Conservation (phyloP, 192 early-diverging fungal species). For the Paraglomus brasilianum region DNA sequence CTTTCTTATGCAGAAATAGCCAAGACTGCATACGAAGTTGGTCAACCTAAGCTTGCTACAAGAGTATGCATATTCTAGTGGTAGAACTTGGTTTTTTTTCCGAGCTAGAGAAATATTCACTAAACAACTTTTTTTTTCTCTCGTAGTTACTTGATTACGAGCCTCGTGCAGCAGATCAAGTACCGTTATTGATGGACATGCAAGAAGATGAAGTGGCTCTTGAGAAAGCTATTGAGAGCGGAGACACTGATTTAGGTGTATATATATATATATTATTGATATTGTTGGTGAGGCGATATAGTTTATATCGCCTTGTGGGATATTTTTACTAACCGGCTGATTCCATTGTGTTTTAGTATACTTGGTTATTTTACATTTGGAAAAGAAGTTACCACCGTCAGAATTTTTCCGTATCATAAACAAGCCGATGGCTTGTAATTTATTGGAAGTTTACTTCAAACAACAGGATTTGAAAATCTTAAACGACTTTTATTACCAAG, state of each 20-base stretch:
- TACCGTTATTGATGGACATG: slow-evolving; percentile 93
- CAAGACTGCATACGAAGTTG: slow-evolving; percentile 81
- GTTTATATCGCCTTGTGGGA: background rate
- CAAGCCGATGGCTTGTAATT: slow-evolving; percentile 76
- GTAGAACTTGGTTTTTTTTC: background rate
- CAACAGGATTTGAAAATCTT: slow-evolving; percentile 74
- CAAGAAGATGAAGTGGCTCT: slow-evolving; percentile 85
- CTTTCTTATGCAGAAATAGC: slow-evolving; percentile 93
- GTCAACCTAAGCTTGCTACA: slow-evolving; percentile 81
- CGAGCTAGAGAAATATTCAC: background rate
- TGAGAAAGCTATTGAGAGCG: slow-evolving; percentile 88
- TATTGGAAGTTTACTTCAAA: slow-evolving; percentile 84
- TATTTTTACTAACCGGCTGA: background rate
- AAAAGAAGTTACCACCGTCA: slow-evolving; percentile 73
- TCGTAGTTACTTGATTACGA: slow-evolving; percentile 86
- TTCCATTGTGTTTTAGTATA: slow-evolving; percentile 58
- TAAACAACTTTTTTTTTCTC: slow-evolving; percentile 2
- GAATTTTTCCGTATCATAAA: slow-evolving; percentile 92
- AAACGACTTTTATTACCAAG: slow-evolving; percentile 96
- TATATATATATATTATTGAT: background rate
- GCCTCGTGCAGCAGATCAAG: slow-evolving; percentile 89
- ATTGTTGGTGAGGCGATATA: background rate
- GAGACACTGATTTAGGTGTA: slow-evolving; percentile 89
- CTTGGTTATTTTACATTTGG: slow-evolving; percentile 86
- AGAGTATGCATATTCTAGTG: slow-evolving; percentile 48